A percentile compares a stretch with the other conserved stretches of the same genome.
Evolutionary conservation across 73 alveolate genomes (phyloP).

Genomic region (Uronychia binucleata): DNA sequence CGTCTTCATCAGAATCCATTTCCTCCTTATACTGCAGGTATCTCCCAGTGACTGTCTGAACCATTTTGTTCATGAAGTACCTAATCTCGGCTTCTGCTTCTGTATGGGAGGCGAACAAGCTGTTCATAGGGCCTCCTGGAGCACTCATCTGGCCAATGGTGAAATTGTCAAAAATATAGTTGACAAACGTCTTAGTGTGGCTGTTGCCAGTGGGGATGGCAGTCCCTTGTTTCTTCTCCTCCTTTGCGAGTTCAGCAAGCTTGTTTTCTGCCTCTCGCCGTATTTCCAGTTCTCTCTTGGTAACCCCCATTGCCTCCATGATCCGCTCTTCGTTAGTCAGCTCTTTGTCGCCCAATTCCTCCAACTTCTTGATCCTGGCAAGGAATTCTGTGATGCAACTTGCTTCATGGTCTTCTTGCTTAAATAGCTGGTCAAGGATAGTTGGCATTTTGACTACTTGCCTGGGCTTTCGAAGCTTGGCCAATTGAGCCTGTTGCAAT

Average conservation of each 20-base stretch:
- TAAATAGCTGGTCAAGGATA: background rate
- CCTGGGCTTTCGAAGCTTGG: too few relatives aligned
- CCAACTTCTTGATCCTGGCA: background rate
- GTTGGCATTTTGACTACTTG: too few relatives aligned
- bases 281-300: constrained; percentile 24
- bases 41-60: background rate
- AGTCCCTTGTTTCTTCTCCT: constrained; percentile 9
- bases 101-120: background rate
- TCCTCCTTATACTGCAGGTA: background rate
- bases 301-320: constrained; percentile 15
- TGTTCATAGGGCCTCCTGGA: constrained; percentile 12
- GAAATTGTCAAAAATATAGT: constrained; percentile 16
- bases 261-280: constrained; percentile 12
- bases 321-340: constrained; percentile 29
- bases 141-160: constrained; percentile 7
- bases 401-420: background rate
- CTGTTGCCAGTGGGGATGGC: background rate
- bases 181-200: constrained; percentile 25
- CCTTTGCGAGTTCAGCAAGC: constrained; percentile 33
- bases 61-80: background rate
- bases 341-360: background rate
- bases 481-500: too few relatives aligned
- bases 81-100: background rate
- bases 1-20: background rate
- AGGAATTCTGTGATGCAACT: background rate